These are phyloP conservation scores for Prunus davidiana DNA, from an alignment of 306 rosid genomes.

Conservation along the genomic window DNA sequence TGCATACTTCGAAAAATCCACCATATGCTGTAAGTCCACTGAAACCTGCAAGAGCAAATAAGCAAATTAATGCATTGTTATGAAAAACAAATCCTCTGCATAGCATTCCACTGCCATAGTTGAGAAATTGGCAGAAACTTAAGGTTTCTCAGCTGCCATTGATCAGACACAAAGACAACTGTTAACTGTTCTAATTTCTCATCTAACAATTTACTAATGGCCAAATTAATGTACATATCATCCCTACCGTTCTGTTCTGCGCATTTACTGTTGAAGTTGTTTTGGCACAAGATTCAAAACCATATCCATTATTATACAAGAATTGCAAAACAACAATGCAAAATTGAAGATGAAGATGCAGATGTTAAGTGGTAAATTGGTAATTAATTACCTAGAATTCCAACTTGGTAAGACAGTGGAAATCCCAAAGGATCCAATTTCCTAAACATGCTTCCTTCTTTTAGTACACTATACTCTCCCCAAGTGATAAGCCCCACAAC, in stretches of 20 bases:
- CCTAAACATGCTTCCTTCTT: constrained; percentile 41
- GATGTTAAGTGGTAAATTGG: not conserved
- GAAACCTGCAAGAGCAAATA: constrained; percentile 29
- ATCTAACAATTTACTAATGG: no score
- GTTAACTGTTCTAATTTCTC: no score
- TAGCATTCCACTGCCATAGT: no score
- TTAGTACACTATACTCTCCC: constrained; percentile 64
- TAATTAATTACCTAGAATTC: constrained; percentile 47
- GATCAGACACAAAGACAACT: no score
- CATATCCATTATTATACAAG: no score
- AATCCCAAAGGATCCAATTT: constrained; percentile 59
- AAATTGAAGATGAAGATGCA: not conserved
- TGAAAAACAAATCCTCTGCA: not conserved
- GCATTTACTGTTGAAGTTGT: no score
- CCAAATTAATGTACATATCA: no score
- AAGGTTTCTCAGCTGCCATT: no score
- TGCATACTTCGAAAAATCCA: constrained; percentile 60
- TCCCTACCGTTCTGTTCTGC: no score
- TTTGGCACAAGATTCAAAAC: no score
- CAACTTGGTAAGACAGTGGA: constrained; percentile 57
- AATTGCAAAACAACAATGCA: no score
- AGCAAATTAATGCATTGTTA: not conserved
- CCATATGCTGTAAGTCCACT: constrained; percentile 72
- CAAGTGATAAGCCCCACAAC: constrained; percentile 60
- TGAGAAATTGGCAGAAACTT: no score